A percentile compares a stretch with the other conserved stretches of the same genome.
Conservation (phyloP, 805 yeast genomes). For the Lipomyces sp. region DNA sequence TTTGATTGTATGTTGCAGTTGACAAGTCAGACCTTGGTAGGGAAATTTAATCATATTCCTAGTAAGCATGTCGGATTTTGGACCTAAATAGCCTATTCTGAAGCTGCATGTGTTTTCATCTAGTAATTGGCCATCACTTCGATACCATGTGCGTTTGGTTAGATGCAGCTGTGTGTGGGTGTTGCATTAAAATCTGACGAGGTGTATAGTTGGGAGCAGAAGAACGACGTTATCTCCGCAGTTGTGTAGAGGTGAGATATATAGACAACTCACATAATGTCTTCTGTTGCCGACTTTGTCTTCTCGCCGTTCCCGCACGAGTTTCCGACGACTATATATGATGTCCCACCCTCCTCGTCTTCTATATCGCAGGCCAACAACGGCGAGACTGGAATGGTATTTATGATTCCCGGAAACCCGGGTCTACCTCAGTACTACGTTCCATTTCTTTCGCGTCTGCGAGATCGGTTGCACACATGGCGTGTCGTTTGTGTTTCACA, state of each 20-base stretch:
- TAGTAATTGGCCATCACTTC: neutral
- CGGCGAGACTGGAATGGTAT: constrained; percentile 39
- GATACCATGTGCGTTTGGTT: neutral
- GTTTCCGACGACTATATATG: constrained; percentile 18
- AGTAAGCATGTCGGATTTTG: no score
- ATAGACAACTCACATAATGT: neutral
- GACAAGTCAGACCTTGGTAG: no score
- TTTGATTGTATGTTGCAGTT: no score
- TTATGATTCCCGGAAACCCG: constrained; percentile 75
- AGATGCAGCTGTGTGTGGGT: no score
- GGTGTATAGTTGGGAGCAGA: no score
- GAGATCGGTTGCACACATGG: constrained; percentile 43
- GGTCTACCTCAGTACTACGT: constrained; percentile 65
- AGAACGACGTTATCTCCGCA: neutral
- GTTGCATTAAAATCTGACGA: no score
- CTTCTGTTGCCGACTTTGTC: neutral
- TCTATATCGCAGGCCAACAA: neutral
- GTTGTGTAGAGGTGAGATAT: neutral
- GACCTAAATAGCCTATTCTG: no score
- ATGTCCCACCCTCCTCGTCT: constrained; percentile 10
- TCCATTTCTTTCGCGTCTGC: constrained; percentile 49
- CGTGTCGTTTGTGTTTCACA: constrained; percentile 64
- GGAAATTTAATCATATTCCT: no score
- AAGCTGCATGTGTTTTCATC: neutral
- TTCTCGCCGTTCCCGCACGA: constrained; percentile 9